Evolutionary conservation across 179 eudicot genomes (phyloP).

Genomic region (Drosera spatulata): DNA sequence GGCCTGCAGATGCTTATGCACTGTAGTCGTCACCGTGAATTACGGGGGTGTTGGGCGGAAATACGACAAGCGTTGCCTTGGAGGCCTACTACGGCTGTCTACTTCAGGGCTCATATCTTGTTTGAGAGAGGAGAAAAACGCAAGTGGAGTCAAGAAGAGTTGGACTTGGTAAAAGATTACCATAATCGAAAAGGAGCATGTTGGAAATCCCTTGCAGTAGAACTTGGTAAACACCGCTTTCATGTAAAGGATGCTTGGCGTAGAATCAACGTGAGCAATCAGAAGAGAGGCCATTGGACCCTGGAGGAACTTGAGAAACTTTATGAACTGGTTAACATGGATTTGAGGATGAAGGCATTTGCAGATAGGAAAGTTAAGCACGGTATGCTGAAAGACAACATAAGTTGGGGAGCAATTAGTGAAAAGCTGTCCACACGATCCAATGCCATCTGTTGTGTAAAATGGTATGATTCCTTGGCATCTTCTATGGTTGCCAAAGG

Average conservation of each 20-base stretch:
- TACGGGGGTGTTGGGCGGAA: constrained; percentile 44
- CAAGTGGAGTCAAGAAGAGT: constrained; percentile 43
- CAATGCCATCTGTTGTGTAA: constrained; percentile 24
- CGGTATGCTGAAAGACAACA: constrained; percentile 55
- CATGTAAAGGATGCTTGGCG: constrained; percentile 47
- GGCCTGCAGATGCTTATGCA: constrained; percentile 39
- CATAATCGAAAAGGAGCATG: constrained; percentile 24
- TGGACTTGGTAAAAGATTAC: constrained; percentile 15
- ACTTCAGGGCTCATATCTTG: constrained; percentile 34
- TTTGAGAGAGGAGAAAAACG: constrained; percentile 30
- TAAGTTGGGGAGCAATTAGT: constrained; percentile 47
- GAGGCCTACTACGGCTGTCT: constrained; percentile 21
- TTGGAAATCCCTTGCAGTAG: constrained; percentile 31
- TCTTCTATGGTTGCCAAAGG: constrained; percentile 42
- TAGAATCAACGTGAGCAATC: constrained; percentile 19
- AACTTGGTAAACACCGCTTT: constrained; percentile 35
- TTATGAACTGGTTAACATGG: constrained; percentile 39
- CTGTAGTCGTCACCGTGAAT: constrained; percentile 9
- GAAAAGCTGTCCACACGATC: constrained; percentile 25
- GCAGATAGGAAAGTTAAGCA: constrained; percentile 33
- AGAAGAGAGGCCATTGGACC: constrained; percentile 38
- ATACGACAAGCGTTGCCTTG: constrained; percentile 34
- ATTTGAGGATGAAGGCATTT: constrained; percentile 22
- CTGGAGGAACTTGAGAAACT: constrained; percentile 41
- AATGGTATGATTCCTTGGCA: constrained; percentile 41